Evolutionary conservation across 345 rosid genomes (phyloP), one percentile per base, ranked within the genome.

Genomic region (Brassica nigra): DNA sequence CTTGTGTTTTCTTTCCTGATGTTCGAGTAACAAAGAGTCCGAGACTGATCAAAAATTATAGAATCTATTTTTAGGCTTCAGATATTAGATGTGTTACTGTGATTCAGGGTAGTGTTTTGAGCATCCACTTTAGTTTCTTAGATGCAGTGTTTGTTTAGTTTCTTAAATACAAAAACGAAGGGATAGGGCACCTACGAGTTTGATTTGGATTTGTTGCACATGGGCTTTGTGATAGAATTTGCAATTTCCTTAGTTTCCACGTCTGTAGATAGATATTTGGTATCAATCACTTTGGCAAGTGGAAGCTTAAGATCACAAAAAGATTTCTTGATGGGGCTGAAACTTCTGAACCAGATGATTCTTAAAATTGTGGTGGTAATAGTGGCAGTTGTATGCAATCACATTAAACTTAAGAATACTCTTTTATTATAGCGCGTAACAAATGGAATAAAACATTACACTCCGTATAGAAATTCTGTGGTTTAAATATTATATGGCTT

Each of bases 261-360:
- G 34, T 31, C 4, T 31, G 34, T 31, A 31, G 34, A 31, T 31
- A 31, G 34, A 31, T 31, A 31, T 4, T 31, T 31, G 27, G 34
- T 31, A 31, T 31, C 4, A 3, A 31, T 31, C 34, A 31, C 5
- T 31, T 31, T 31, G 34, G 34, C 4, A 92, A 71, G 1, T 94
- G 91, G 97, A 86, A 89, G 78, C 30, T 94, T 72, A 90, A 66
- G 86, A 87, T 86, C 65, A 76, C 86, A 89, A 81, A 87, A 80
- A 89, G 87, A 55, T 88, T 84, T 82, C 91, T 91, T 74, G 84
- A 82, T 15, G 86, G 69, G 64, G 71, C 82, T 39, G 83, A 65
- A 67, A 61, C 59, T 87, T 88, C 91, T 69, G 90, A 88, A 68
- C 85, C 86, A 59, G 92, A 92, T 79, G 85, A 82, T 70, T 42